Evolutionary conservation across 2,329 filamentous ascomycete genomes (phyloP), one percentile per base, ranked within the genome.

Genomic region (Capronia americana): DNA sequence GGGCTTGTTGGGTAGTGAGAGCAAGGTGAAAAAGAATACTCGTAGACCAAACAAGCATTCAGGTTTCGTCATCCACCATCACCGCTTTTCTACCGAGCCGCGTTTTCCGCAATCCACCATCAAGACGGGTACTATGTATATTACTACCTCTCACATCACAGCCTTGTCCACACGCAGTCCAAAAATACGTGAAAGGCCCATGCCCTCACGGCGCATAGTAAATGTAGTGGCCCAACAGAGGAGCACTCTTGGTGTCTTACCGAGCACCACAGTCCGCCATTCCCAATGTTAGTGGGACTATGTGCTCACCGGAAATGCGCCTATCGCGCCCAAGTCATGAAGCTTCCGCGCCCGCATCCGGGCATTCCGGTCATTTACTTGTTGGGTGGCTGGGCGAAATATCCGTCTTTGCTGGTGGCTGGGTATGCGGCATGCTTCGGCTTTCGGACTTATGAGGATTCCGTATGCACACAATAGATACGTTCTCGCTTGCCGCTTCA

Each of bases 271-370:
- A n/a, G 38, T 44, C 38, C 17, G 2, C 14, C 6, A n/a, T 44
- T 44, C 38, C 14, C 20, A 5, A 6, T 51, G 48, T 10, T 51
- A 12, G 24, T 23, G 48, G 3, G 48, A 51, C 20, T 26, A 48
- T 26, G 23, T 23, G 6, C 48, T 23, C 10, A 51, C 48, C 24
- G 24, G 48, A 26, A 26, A 51, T 0, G 48, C 24, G 48, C 48
- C 24, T 51, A 26, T 58, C 28, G 24, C 28, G 24, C 38, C n/a
- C 38, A 30, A 58, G 34, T 24, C 46, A 44, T 17, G 2, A 32
- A 48, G 5, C 28, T 26, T 59, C 14, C 8, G 14, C 57, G 26
- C 44, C 57, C 20, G 17, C 57, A 34, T 59, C 57, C 57, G 57
- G 28, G 28, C 41, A 20, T 59, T 44, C 57, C 57, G 57, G 38